phyloP scores from a whole-genome alignment of 495 filamentous ascomycete species.

The Sordaria brevicollis region DNA sequence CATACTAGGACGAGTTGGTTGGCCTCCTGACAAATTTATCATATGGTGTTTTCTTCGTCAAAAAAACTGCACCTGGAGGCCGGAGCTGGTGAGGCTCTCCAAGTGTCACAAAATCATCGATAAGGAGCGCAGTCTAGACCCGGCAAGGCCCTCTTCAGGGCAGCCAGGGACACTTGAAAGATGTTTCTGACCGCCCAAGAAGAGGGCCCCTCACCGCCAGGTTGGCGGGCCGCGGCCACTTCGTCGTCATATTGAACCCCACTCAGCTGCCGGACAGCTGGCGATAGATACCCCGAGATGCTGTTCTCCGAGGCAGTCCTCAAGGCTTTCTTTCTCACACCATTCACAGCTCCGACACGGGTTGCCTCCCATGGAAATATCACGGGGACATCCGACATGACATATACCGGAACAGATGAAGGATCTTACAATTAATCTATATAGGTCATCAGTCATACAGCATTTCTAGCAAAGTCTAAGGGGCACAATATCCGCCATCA shows the following conservation, averaged over 20 bases:
- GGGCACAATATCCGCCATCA: constrained; percentile 52
- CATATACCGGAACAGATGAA: no score
- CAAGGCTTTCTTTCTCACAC: neutral
- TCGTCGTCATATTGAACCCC: neutral
- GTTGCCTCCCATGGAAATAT: neutral
- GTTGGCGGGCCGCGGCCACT: neutral
- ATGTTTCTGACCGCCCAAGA: neutral
- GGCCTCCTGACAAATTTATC: neutral
- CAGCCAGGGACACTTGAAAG: neutral
- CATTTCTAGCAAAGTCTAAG: constrained; percentile 11
- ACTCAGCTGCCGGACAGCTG: neutral
- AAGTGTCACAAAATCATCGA: neutral
- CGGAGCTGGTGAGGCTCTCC: neutral
- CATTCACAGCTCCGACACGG: neutral
- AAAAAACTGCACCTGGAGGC: neutral
- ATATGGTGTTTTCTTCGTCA: neutral
- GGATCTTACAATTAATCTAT: neutral
- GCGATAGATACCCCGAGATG: neutral
- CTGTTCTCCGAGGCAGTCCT: neutral
- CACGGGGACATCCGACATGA: neutral
- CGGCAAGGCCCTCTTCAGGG: neutral
- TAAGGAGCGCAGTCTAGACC: neutral
- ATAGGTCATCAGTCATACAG: neutral
- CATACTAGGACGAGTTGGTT: neutral
- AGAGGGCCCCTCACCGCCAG: neutral